Evolutionary conservation across 192 early-diverging fungal genomes (phyloP).

Genomic region (Piromyces finnis): DNA sequence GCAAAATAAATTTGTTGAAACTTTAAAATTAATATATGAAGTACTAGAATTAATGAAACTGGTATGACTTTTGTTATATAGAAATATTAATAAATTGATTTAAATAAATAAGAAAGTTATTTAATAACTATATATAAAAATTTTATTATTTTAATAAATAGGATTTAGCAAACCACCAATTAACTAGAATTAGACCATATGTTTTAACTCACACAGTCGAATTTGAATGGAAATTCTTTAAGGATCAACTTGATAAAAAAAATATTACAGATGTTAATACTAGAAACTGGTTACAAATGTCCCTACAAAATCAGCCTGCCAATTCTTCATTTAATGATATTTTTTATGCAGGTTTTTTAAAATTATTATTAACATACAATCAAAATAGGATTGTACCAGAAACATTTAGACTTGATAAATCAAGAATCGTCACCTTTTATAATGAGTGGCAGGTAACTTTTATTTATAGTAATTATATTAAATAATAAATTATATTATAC

Average conservation of each 20-base stretch:
- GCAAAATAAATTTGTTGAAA: conserved; percentile 35
- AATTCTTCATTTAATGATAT: neutral
- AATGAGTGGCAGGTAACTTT: neutral
- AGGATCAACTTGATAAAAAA: neutral
- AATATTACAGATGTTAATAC: neutral
- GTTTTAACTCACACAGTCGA: conserved; percentile 44
- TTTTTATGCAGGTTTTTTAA: neutral
- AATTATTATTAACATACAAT: neutral
- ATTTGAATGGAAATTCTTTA: conserved; percentile 53
- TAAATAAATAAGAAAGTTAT: too few relatives aligned
- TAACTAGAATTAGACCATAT: conserved; percentile 43
- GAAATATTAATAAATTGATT: neutral
- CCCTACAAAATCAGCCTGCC: neutral
- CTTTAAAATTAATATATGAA: conserved; percentile 55
- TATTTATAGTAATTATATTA: neutral
- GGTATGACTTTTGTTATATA: conserved; percentile 4
- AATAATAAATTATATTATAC: too few relatives aligned
- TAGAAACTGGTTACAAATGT: neutral
- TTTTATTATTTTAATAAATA: too few relatives aligned
- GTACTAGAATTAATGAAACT: conserved; percentile 51
- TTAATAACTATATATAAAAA: too few relatives aligned
- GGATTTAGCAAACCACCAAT: conserved; percentile 47
- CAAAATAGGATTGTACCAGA: neutral
- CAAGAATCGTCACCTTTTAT: neutral
- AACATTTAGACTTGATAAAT: neutral